These are phyloP conservation scores for Symbiodinium natans DNA, from an alignment of 73 alveolate species.

Conservation along the genomic window DNA sequence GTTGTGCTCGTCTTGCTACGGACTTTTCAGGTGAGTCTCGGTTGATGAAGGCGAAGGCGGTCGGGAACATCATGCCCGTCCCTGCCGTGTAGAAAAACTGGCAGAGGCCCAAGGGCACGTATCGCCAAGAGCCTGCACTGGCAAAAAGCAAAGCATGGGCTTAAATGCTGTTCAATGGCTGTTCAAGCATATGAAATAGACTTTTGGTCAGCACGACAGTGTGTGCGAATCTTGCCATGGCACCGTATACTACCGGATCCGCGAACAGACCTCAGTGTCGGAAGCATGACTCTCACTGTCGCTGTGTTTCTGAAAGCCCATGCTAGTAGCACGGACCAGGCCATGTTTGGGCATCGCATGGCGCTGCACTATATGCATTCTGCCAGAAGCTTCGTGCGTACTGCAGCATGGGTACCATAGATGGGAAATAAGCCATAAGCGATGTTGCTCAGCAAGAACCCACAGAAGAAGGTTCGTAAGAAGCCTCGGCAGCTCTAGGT, in stretches of 20 bases:
- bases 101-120: conserved; percentile 60
- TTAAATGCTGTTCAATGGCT: neutral
- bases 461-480: conserved; percentile 24
- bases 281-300: neutral
- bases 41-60: conserved; percentile 88
- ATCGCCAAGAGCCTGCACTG: conserved; percentile 42
- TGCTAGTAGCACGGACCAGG: too few relatives aligned
- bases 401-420: conserved; percentile 35
- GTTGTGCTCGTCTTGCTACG: too few relatives aligned
- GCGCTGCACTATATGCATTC: too few relatives aligned
- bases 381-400: too few relatives aligned
- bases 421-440: conserved; percentile 66
- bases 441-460: conserved; percentile 17
- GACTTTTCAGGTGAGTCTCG: neutral
- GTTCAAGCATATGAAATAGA: neutral
- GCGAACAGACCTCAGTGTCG: conserved; percentile 19
- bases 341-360: too few relatives aligned
- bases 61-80: conserved; percentile 61
- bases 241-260: conserved; percentile 42
- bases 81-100: conserved; percentile 57
- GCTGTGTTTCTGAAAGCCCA: too few relatives aligned
- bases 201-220: neutral
- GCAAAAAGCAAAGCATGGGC: too few relatives aligned
- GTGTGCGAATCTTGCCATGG: neutral
- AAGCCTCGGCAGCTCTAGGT: conserved; percentile 31